A percentile compares a stretch with the other conserved stretches of the same genome.
Evolutionary conservation across 176 grass and related monocot species (phyloP).

Genomic region (Oryza longistaminata): DNA sequence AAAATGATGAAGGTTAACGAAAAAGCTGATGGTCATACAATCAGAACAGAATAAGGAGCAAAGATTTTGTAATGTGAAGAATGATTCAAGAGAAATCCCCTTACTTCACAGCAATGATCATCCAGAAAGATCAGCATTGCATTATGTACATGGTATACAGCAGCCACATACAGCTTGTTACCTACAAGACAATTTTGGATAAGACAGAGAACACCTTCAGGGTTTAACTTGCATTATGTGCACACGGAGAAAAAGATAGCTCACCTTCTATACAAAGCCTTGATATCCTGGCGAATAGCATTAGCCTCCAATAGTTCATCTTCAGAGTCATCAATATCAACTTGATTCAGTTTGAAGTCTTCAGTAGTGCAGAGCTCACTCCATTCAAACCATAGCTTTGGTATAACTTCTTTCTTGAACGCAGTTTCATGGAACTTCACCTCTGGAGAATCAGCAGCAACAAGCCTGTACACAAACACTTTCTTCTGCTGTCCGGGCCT

Average conservation of each 20-base stretch:
- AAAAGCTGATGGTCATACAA: neutral
- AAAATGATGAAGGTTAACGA: neutral
- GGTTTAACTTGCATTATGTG: neutral
- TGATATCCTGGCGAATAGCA: constrained; percentile 64
- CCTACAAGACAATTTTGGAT: constrained; percentile 17
- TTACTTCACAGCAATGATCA: constrained; percentile 30
- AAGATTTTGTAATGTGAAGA: neutral
- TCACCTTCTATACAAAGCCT: constrained; percentile 83
- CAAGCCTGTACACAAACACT: constrained; percentile 85
- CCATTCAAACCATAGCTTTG: constrained; percentile 98
- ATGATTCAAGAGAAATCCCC: neutral
- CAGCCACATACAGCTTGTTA: constrained; percentile 11
- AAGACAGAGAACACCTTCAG: neutral
- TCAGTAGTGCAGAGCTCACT: constrained; percentile 59
- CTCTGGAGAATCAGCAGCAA: constrained; percentile 74
- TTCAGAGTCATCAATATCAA: constrained; percentile 51
- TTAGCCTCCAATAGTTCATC: constrained; percentile 72
- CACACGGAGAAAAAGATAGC: neutral
- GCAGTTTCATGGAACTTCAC: constrained; percentile 56
- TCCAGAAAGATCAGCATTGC: constrained; percentile 3
- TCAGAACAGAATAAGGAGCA: neutral
- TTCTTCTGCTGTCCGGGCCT: constrained; percentile 87
- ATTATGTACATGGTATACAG: constrained; percentile 39
- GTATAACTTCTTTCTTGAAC: constrained; percentile 85
- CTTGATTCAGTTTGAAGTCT: constrained; percentile 67